Evolutionary conservation across 2,329 filamentous ascomycete genomes (phyloP), one percentile per base, ranked within the genome.

Genomic region (Alternaria rosae): DNA sequence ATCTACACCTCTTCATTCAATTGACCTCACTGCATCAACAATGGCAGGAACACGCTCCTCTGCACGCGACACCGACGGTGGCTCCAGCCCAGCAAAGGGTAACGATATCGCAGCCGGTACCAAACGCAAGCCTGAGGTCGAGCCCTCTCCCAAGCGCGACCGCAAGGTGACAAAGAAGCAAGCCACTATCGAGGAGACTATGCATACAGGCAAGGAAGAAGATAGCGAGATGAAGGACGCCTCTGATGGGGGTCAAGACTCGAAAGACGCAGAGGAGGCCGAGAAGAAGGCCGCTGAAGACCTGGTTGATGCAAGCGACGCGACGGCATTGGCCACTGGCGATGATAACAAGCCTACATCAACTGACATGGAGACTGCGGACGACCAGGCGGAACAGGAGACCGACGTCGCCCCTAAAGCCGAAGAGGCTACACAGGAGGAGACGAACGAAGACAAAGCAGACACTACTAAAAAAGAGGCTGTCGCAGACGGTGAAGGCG

Each of bases 121-220:
- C 6, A 82, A 83, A 69, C 76, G 80, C 59, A 81, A 82, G 72
- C 76, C 77, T 23, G 78, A 81, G 45, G 48, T 61, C n/a, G 62
- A 70, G 44, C 63, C 63, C 1, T 77, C 80, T 1, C 77, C 80
- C 12, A 83, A 85, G 69, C 80, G 80, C 23, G 73, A 76, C n/a
- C 81, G 79, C 65, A 80, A 82, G 54, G 71, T 69, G 13, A 60
- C 74, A 15, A 83, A 81, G 66, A 80, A 81, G 61, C 85, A 88
- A 70, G 82, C 82, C 67, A 86, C 84, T 0, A 79, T 87, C 32
- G 85, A 88, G 61, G 84, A 87, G 64, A 82, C 81, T 1, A 75
- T 86, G 43, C 77, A 78, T 10, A 55, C 61, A 15, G 62, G 90
- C 23, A 61, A 78, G 21, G 64, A 76, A 32, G 62, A 66, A 5